Conservation (phyloP, 768 basidiomycete species). For the Mycena leptocephala region DNA sequence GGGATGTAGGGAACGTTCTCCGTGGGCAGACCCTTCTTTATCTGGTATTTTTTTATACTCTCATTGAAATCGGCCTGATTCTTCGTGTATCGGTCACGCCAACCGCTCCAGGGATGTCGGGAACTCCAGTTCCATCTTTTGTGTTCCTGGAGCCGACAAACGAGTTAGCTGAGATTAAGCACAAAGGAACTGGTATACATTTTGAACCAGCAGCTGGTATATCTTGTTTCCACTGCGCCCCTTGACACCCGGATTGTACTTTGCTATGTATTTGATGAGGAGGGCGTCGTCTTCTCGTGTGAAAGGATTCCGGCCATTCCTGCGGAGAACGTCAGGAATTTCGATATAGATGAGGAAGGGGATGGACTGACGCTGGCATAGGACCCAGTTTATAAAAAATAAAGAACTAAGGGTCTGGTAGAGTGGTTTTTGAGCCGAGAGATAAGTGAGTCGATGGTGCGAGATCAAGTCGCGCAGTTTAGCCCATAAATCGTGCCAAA, state of each 20-base stretch:
- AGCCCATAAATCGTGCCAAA: conserved; percentile 3
- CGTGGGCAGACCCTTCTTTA: conserved; percentile 42
- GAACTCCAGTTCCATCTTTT: conserved; percentile 67
- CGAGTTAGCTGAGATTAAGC: neutral
- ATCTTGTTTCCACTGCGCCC: conserved; percentile 65
- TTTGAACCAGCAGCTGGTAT: conserved; percentile 59
- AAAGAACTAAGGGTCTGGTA: neutral
- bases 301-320: conserved; percentile 45
- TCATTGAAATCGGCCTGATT: conserved; percentile 59
- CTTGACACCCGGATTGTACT: conserved; percentile 54
- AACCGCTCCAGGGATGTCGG: conserved; percentile 72
- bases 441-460: no score
- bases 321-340: neutral
- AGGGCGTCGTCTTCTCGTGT: conserved; percentile 58
- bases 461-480: conserved; percentile 2
- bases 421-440: neutral
- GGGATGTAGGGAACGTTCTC: conserved; percentile 25
- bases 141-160: conserved; percentile 48
- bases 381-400: neutral
- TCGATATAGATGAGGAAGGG: neutral
- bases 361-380: conserved; percentile 18
- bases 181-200: conserved; percentile 57
- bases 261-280: conserved; percentile 66
- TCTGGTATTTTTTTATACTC: conserved; percentile 58
- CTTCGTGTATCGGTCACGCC: conserved; percentile 74